These are phyloP conservation scores for Houttuynia cordata DNA, from an alignment of 164 flowering plant genomes.

Conservation along the genomic window DNA sequence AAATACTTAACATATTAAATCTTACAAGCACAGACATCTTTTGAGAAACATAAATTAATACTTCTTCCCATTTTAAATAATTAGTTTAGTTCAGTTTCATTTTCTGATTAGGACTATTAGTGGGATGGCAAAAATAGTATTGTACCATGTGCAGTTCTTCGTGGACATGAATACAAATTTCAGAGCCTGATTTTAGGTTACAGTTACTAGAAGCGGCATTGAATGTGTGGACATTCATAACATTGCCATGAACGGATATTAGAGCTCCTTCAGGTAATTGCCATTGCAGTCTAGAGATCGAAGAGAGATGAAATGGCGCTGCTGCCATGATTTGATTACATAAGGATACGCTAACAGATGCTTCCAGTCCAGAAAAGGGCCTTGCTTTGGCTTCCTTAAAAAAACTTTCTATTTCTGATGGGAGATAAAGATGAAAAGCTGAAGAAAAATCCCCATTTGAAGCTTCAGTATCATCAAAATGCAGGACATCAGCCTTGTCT, in stretches of 20 bases:
- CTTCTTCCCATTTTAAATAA: too few relatives aligned
- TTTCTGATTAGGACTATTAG: too few relatives aligned
- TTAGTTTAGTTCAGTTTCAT: too few relatives aligned
- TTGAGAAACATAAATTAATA: neutral
- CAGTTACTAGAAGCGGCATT: slow-evolving; percentile 15
- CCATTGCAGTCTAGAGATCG: slow-evolving; percentile 12
- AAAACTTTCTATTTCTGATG: slow-evolving; percentile 18
- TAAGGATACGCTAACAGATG: slow-evolving; percentile 8
- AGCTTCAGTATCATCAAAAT: slow-evolving; percentile 15
- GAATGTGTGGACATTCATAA: slow-evolving; percentile 35
- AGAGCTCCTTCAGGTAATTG: slow-evolving; percentile 52
- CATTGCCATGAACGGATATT: slow-evolving; percentile 48
- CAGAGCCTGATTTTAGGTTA: slow-evolving; percentile 11
- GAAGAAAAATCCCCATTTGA: slow-evolving; percentile 16
- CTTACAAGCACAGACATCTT: too few relatives aligned
- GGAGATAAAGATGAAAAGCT: slow-evolving; percentile 38
- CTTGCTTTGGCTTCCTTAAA: slow-evolving; percentile 17
- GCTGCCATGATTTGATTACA: slow-evolving; percentile 9
- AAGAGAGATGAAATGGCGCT: slow-evolving; percentile 11
- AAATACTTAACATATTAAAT: neutral
- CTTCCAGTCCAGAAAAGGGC: slow-evolving; percentile 10
- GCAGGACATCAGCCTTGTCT: slow-evolving; percentile 9
- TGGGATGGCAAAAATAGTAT: too few relatives aligned
- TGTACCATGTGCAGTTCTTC: slow-evolving; percentile 39
- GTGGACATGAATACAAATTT: slow-evolving; percentile 44